Evolutionary conservation across 2,329 filamentous ascomycete species (phyloP).

Genomic region (Rhinocladiella similis): DNA sequence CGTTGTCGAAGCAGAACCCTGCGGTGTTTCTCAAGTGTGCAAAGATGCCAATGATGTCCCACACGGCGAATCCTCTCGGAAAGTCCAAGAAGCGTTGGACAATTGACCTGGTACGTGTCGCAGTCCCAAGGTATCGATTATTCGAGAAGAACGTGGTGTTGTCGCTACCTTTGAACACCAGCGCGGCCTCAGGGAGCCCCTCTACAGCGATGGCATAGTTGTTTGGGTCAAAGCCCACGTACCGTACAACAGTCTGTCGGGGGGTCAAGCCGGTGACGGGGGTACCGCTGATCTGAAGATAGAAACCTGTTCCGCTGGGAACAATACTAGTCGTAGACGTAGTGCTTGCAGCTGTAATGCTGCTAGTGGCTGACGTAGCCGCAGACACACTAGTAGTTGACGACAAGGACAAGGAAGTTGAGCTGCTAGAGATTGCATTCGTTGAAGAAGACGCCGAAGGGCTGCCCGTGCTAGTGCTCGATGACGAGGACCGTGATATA

Average conservation of each 20-base stretch:
- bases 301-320: conserved; percentile 3
- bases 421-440: not conserved
- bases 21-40: not conserved
- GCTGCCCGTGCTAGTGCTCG: not conserved
- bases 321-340: not conserved
- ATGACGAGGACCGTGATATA: not conserved
- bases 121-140: conserved; percentile 4
- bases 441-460: not conserved
- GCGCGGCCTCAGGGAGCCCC: not conserved
- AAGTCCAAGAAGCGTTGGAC: conserved; percentile 5
- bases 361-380: not conserved
- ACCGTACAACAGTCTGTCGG: not conserved
- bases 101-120: not conserved
- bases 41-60: not conserved
- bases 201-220: conserved; percentile 2
- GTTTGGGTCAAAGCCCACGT: conserved; percentile 1
- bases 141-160: conserved; percentile 7
- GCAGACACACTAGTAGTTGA: not conserved
- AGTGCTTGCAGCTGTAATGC: not conserved
- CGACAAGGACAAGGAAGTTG: not conserved
- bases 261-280: not conserved
- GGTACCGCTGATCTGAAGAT: conserved; percentile 5
- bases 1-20: not conserved
- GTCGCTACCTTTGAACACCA: conserved; percentile 8
- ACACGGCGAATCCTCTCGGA: not conserved